Evolutionary conservation across 169 alveolate genomes (phyloP), one percentile per base, ranked within the genome.

Genomic region (Plasmodium gonderi): DNA sequence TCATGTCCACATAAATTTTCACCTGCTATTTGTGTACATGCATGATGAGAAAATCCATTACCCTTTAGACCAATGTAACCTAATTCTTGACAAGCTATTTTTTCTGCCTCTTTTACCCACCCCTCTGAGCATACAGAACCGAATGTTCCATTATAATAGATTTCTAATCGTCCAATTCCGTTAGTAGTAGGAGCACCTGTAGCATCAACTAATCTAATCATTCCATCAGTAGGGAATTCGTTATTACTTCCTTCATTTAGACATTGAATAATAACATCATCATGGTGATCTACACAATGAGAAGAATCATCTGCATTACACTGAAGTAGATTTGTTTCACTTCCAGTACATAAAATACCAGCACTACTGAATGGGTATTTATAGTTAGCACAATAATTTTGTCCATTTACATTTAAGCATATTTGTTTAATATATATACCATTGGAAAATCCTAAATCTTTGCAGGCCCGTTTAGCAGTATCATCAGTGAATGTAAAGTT

Each of bases 1-100:
- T 93, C 95, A 33, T 95, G 96, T 0, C 98, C 98, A 91, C 98
- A 97, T 12, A 96, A 93, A 91, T 97, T 95, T 33, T 95, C 96
- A 12, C 98, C 98, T 33, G 95, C 89, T 45, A 97, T 95, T 42
- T 96, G 96, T 31, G 95, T 77, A 40, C 98, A 97, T 26, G 91
- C 95, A 23, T 94, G 95, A 20, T 95, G 96, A 11, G 98, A 97
- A 72, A 95, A 78, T n/a, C 98, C 98, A 31, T 97, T 98, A 47
- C 96, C 95, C 93, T 96, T 93, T 26, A 92, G 47, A 5, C 95
- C 91, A 42, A 94, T 72, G 89, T 96, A 97, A 40, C 98, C 98
- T 95, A 97, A 92, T 80, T 97, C 97, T 69, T 69, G 90, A 92
- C 98, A 97, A 36, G 98, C 98, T 31, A 97, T 97, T 44, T 89